Evolutionary conservation across 2,329 filamentous ascomycete species (phyloP).

Genomic region (Leptographium lundbergii): DNA sequence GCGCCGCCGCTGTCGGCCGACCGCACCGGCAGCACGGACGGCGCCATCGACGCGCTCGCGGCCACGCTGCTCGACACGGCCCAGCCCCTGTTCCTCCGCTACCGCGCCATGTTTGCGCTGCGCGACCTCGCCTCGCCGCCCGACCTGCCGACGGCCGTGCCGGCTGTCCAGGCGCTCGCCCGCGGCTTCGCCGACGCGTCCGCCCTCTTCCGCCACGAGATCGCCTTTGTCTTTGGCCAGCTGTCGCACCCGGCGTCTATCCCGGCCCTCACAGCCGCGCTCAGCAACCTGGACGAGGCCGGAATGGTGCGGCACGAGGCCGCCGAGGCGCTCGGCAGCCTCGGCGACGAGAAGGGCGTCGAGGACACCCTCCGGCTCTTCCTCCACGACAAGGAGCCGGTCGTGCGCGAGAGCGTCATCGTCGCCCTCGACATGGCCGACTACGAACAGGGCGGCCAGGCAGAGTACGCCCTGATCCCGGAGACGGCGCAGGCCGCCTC

Average conservation of each 20-base stretch:
- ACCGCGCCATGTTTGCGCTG: conserved; percentile 95
- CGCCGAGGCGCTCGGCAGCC: conserved; percentile 84
- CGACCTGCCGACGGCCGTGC: conserved; percentile 74
- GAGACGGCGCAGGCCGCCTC: conserved; percentile 28
- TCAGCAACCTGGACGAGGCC: conserved; percentile 69
- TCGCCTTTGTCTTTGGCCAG: conserved; percentile 97
- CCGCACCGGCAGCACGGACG: conserved; percentile 31
- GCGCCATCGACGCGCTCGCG: conserved; percentile 60
- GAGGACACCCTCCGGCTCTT: conserved; percentile 75
- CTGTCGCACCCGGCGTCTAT: conserved; percentile 94
- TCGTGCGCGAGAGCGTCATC: conserved; percentile 87
- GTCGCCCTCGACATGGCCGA: conserved; percentile 98
- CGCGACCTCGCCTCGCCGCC: conserved; percentile 90
- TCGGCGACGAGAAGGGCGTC: conserved; percentile 88
- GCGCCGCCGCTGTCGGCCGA: conserved; percentile 63
- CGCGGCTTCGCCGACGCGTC: conserved; percentile 76
- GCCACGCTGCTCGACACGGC: conserved; percentile 65
- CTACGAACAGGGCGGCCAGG: conserved; percentile 78
- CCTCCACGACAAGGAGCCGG: conserved; percentile 78
- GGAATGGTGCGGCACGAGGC: conserved; percentile 98
- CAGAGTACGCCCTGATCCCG: conserved; percentile 86
- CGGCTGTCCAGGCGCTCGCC: conserved; percentile 77
- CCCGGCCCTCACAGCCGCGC: conserved; percentile 65
- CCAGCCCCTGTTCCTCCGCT: conserved; percentile 77
- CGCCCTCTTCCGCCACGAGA: conserved; percentile 91